These are phyloP conservation scores for Lentinula novae-zelandiae DNA, from an alignment of 1,284 basidiomycete genomes.

Conservation along the genomic window DNA sequence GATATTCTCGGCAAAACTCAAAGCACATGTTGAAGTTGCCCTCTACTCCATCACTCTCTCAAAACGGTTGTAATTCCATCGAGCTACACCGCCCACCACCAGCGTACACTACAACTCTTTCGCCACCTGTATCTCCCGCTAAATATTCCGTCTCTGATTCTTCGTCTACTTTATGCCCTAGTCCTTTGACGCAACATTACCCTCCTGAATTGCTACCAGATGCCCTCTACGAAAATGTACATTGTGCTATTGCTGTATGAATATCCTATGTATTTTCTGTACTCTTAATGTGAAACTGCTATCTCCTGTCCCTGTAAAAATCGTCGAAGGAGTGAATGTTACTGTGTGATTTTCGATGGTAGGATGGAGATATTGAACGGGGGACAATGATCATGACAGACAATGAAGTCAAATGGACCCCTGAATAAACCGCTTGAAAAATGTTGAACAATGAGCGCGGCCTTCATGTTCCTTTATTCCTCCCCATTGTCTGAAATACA, in stretches of 20 bases:
- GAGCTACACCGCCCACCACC: background rate
- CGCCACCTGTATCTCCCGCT: background rate
- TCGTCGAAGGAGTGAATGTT: no score
- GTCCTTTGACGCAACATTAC: background rate
- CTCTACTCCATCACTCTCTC: background rate
- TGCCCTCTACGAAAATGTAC: background rate
- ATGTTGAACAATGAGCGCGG: no score
- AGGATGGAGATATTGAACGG: no score
- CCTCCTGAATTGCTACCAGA: background rate
- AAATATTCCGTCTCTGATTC: background rate
- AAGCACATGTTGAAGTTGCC: background rate
- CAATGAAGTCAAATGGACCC: no score
- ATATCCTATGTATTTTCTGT: background rate
- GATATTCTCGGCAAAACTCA: background rate
- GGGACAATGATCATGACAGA: no score
- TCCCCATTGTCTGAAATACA: no score
- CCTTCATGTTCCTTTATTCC: no score
- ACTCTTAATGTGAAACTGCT: background rate
- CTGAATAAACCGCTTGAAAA: no score
- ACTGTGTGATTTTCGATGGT: no score
- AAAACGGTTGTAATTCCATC: background rate
- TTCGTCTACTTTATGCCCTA: conserved; percentile 1
- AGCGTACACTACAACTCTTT: background rate
- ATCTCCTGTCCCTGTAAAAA: background rate
- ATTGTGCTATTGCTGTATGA: background rate